Base-by-base conservation (phyloP, 495 filamentous ascomycete genomes). In the Neurospora hispaniola region DNA sequence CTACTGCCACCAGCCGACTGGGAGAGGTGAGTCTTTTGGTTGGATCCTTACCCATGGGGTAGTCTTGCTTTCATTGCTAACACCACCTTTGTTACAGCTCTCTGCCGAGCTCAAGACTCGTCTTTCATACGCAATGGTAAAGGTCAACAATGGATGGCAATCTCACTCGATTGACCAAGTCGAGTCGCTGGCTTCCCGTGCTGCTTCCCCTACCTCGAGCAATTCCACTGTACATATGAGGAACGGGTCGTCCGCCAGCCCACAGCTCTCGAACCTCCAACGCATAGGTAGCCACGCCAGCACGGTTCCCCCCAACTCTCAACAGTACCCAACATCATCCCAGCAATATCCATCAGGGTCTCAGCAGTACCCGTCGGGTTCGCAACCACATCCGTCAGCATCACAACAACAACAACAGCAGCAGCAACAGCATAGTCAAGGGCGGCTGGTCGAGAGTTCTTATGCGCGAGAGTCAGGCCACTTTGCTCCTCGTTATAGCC, bases 71-170 rank as follows among this genome's bases (percentile, higher is more conserved):
- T 18, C 5, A 39, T 42, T 73, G 74, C 79, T 77, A 79, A 79
- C 71, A 73, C 76, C 69, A 59, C 42, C 70, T 71, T 72, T 59
- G 70, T 71, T 48, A 2, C 77, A 96, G 91, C 80, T 96, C 66
- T 93, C 93, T 41, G 87, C 89, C 44, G 89, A 93, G 77, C 86
- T 98, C 35, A 90, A 89, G 74, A 88, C 93, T 8, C 91, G 93
- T 70, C 84, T 98, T 14, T 92, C 92, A 7, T 96, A 97, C 80
- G 94, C 93, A 43, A 93, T 95, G 84, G 88, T 94, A 76, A 97
- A 97, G 79, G 90, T 98, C 46, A 90, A 95, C 81, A 89, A 96
- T 79, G 93, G 91, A 70, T 93, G 93, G 86, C 90, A 95, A 82
- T 86, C 87, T 14, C 88, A 88, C 73, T 87, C 85, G 39, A 85